A percentile compares a stretch with the other conserved stretches of the same genome.
phyloP scores from a whole-genome alignment of 441 rosid species.

The Eruca vesicaria region DNA sequence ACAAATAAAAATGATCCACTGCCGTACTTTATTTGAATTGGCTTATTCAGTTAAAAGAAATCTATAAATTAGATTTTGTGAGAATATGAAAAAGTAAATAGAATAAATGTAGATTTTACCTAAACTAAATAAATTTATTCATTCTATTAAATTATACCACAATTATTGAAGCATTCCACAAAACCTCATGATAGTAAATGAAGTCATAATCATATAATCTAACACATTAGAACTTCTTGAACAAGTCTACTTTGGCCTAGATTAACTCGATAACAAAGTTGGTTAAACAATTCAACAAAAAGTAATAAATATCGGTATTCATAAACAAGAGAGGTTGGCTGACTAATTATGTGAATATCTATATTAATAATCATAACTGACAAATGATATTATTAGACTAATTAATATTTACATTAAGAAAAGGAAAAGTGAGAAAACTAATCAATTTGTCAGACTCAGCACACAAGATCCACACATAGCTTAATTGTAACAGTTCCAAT shows the following conservation, averaged over 20 bases:
- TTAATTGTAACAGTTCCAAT: slow-evolving; percentile 43
- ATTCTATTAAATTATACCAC: not conserved
- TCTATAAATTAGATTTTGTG: not conserved
- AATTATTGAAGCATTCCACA: not conserved
- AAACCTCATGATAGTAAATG: not conserved
- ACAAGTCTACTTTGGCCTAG: slow-evolving; percentile 21
- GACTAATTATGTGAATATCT: not conserved
- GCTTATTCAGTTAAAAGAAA: not conserved
- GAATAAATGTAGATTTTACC: not conserved
- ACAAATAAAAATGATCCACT: not conserved
- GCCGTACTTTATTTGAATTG: not conserved
- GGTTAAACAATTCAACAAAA: not conserved
- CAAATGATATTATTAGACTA: not conserved
- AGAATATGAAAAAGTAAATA: not conserved
- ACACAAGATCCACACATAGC: slow-evolving; percentile 47
- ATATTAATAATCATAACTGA: not conserved
- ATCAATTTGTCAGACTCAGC: slow-evolving; percentile 34
- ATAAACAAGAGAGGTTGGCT: not conserved
- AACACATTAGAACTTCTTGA: slow-evolving; percentile 14
- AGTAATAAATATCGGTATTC: not conserved
- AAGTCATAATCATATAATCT: slow-evolving; percentile 8
- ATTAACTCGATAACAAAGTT: not conserved
- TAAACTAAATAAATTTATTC: not conserved
- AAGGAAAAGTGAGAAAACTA: not conserved
- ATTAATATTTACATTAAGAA: not conserved